Base-by-base conservation (phyloP, 768 basidiomycete genomes). In the Hypholoma sublateritium region DNA sequence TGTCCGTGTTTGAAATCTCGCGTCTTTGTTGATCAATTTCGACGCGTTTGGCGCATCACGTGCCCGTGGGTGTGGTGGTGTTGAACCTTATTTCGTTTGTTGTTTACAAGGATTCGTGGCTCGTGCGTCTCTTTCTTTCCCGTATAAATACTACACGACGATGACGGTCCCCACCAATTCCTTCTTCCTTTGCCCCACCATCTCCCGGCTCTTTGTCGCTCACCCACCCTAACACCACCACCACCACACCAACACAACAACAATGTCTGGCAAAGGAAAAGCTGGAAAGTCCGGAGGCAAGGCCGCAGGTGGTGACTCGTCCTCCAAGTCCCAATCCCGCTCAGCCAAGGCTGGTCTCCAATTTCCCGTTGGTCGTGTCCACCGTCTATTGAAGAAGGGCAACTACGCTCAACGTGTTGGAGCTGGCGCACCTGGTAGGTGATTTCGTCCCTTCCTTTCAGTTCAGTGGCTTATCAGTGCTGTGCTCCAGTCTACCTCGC, bases 281-380 rank as follows among this genome's bases (percentile, higher is more conserved):
- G 68, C 65, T 70, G 87, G 72, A 53, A 73, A 73, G 60, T 71
- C 69, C 55, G 53, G 53, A 53, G 53, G 53, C 53, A 53, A 53
- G 53, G 76, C 83, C 55, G 84, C 85, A 60, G 85, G 80, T 66
- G 77, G 82, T 88, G 50, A 91, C 88, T 58, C 87, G 84, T 67
- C 91, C 21, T 65, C 77, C 53, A 89, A 88, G 69, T 75, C 87
- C 13, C 84, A 86, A 67, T 89, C 88, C n/a, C 84, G 88, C 57
- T 89, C 88, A 22, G 81, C 88, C 48, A 89, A 88, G 70, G 88
- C 88, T 28, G 88, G 88, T 69, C 83, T 89, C 55, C 87, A 89
- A 70, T 91, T 95, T 79, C 93, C 93, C 50, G 92, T 95, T 63
- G 93, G 92, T 82, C 92, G 93, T 89, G 87, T 94, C 59, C 92